phyloP scores from a whole-genome alignment of 2,329 filamentous ascomycete genomes.

The Aspergillus fumigatiaffinis region DNA sequence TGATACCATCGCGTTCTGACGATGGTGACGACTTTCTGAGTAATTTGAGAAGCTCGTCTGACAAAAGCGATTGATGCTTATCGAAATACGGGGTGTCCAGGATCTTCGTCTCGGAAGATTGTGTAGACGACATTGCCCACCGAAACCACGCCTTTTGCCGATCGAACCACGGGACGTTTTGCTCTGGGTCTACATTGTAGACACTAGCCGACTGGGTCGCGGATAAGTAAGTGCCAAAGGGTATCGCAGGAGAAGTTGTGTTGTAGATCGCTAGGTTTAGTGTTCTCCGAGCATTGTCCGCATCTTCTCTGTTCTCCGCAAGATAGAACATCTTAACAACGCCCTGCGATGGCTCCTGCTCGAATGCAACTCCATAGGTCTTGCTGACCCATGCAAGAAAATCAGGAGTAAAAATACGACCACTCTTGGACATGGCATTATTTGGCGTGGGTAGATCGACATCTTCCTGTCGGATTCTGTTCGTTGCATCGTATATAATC shows the following conservation, averaged over 20 bases:
- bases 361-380: conserved; percentile 29
- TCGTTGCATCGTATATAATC: conserved; percentile 27
- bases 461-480: conserved; percentile 27
- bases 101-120: conserved; percentile 14
- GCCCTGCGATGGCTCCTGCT: conserved; percentile 13
- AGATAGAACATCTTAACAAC: conserved; percentile 31
- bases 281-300: conserved; percentile 31
- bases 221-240: conserved; percentile 35
- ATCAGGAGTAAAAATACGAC: conserved; percentile 17
- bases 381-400: conserved; percentile 33
- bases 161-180: conserved; percentile 28
- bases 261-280: conserved; percentile 29
- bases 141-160: conserved; percentile 34
- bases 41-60: conserved; percentile 29
- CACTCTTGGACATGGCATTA: conserved; percentile 9
- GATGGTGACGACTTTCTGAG: conserved; percentile 16
- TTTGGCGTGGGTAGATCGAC: conserved; percentile 20
- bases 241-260: conserved; percentile 14
- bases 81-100: conserved; percentile 25
- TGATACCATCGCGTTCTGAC: neutral
- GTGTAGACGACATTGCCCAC: conserved; percentile 30
- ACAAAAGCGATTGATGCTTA: conserved; percentile 27
- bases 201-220: conserved; percentile 23
- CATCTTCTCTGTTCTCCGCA: conserved; percentile 26
- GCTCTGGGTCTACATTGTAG: conserved; percentile 21